Conservation (phyloP, 257 asterid genomes). For the Solanum bukasovii region DNA sequence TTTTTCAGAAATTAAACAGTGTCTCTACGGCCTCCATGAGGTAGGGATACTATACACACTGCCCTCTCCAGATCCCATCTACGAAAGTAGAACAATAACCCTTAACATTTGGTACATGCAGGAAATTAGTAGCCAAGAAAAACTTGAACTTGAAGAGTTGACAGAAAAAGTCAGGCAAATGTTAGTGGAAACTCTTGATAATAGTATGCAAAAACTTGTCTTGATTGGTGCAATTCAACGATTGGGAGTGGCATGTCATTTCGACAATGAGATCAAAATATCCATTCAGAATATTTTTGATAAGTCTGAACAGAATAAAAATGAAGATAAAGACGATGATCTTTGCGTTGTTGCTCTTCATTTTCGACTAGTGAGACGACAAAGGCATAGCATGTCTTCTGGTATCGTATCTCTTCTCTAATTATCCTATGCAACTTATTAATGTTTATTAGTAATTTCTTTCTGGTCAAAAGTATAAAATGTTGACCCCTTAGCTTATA, state of each 20-base stretch:
- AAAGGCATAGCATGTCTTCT: constrained; percentile 4
- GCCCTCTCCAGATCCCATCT: no score
- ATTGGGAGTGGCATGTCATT: constrained; percentile 5
- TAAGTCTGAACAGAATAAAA: background rate
- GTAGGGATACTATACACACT: no score
- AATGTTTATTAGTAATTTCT: background rate
- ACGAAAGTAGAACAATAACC: no score
- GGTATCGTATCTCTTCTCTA: background rate
- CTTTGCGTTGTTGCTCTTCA: background rate
- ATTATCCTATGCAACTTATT: no score
- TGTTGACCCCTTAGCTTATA: no score
- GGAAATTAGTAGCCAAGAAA: background rate
- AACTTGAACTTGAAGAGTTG: background rate
- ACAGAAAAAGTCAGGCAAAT: background rate
- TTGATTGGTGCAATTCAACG: constrained; percentile 5
- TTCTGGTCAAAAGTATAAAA: no score
- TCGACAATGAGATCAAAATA: background rate
- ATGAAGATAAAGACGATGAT: background rate
- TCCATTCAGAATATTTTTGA: background rate
- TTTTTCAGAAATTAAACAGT: no score
- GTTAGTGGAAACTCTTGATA: background rate
- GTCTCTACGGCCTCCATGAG: no score
- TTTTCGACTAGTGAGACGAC: constrained; percentile 11
- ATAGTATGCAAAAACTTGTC: background rate
- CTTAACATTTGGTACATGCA: background rate